phyloP scores from a whole-genome alignment of 805 yeast genomes.

The Myxozyma geophila region DNA sequence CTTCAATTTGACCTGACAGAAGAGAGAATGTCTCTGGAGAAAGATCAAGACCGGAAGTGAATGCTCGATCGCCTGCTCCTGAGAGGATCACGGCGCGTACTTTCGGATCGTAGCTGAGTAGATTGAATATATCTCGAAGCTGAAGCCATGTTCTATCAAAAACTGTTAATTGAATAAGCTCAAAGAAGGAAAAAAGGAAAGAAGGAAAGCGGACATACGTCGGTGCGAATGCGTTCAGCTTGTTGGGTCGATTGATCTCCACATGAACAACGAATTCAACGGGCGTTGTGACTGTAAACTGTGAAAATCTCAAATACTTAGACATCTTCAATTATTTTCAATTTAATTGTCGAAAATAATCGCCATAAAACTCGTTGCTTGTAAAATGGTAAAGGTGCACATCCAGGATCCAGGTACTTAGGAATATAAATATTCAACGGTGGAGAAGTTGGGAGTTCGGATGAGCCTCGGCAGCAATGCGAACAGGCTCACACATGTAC shows the following conservation, averaged over 20 bases:
- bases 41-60: constrained; percentile 67
- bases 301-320: constrained; percentile 38
- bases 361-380: neutral
- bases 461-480: neutral
- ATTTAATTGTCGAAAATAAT: no score
- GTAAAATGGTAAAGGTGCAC: neutral
- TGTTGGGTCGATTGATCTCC: constrained; percentile 63
- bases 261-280: constrained; percentile 59
- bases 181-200: neutral
- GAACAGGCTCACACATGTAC: no score
- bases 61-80: constrained; percentile 57
- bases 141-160: constrained; percentile 59
- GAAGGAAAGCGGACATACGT: constrained; percentile 6
- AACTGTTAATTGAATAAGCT: neutral
- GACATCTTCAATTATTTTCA: neutral
- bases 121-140: constrained; percentile 54
- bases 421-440: neutral
- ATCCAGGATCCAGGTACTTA: no score
- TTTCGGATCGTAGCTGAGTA: constrained; percentile 51
- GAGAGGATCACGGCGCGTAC: constrained; percentile 63
- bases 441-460: neutral
- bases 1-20: constrained; percentile 30
- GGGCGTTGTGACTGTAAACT: constrained; percentile 50
- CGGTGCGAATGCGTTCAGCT: constrained; percentile 59
- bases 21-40: constrained; percentile 42